A percentile compares a stretch with the other conserved stretches of the same genome.
phyloP scores from a whole-genome alignment of 495 filamentous ascomycete species.

The Aspergillus sclerotiicarbonarius region DNA sequence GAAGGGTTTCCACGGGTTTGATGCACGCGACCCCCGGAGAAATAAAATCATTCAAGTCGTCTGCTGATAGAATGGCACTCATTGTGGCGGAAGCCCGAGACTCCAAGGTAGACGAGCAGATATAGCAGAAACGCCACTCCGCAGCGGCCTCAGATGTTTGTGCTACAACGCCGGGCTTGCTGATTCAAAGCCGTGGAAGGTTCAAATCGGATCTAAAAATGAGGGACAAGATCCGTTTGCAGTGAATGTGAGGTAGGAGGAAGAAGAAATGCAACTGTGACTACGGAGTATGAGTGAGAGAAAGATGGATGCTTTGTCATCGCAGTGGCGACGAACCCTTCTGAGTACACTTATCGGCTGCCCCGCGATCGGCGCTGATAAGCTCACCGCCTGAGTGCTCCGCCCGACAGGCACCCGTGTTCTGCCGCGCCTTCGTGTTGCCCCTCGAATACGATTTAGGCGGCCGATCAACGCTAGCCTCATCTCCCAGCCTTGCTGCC shows the following conservation, averaged over 20 bases:
- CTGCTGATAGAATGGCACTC: slow-evolving; percentile 93
- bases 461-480: neutral
- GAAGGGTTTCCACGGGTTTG: slow-evolving; percentile 92
- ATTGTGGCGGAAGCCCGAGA: slow-evolving; percentile 50
- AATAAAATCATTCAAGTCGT: slow-evolving; percentile 99
- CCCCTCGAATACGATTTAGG: neutral
- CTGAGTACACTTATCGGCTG: neutral
- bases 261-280: slow-evolving; percentile 10
- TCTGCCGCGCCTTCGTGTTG: slow-evolving; percentile 6
- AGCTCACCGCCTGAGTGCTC: slow-evolving; percentile 29
- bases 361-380: slow-evolving; percentile 31
- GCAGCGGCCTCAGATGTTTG: neutral
- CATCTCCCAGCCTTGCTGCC: neutral
- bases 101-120: slow-evolving; percentile 14
- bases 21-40: slow-evolving; percentile 96
- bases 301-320: slow-evolving; percentile 35
- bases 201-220: neutral
- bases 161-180: neutral
- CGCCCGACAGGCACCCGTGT: slow-evolving; percentile 1
- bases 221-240: neutral
- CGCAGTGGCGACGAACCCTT: slow-evolving; percentile 31
- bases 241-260: slow-evolving; percentile 4
- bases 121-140: neutral
- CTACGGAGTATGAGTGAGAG: neutral
- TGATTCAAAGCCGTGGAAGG: neutral